Conservation (phyloP, 2,329 filamentous ascomycete species). For the Mycosphaerella sp. region DNA sequence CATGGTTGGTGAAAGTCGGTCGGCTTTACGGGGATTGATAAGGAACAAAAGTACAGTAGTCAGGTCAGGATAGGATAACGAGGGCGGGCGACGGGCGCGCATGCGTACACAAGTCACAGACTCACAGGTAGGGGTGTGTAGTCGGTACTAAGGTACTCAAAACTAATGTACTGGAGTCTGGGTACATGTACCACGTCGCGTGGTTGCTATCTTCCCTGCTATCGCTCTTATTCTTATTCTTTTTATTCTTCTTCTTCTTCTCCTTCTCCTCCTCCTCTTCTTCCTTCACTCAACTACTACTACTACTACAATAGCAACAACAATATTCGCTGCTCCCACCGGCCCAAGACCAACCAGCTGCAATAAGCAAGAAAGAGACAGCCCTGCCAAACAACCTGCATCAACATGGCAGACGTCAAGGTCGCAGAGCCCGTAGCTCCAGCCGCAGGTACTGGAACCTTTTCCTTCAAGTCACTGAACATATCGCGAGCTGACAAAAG, state of each 20-base stretch:
- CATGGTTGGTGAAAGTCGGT: neutral
- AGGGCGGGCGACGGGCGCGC: neutral
- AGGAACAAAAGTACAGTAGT: neutral
- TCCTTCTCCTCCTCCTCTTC: neutral
- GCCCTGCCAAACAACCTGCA: neutral
- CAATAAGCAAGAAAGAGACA: neutral
- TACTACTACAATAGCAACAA: neutral
- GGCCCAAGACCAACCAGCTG: neutral
- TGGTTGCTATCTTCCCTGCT: conserved; percentile 5
- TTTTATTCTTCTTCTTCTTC: neutral
- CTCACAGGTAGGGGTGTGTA: neutral
- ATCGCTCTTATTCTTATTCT: neutral
- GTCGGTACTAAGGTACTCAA: too few species aligned
- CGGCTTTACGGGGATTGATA: conserved; percentile 4
- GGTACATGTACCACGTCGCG: neutral
- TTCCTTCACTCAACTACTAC: neutral
- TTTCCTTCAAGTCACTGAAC: neutral
- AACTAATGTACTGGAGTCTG: too few species aligned
- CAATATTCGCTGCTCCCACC: neutral
- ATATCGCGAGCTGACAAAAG: neutral
- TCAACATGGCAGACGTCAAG: neutral
- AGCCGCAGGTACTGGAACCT: neutral
- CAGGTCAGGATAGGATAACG: too few species aligned
- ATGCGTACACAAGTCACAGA: neutral
- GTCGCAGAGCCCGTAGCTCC: neutral